phyloP scores from a whole-genome alignment of 805 yeast species.

The Nakazawaea populi region DNA sequence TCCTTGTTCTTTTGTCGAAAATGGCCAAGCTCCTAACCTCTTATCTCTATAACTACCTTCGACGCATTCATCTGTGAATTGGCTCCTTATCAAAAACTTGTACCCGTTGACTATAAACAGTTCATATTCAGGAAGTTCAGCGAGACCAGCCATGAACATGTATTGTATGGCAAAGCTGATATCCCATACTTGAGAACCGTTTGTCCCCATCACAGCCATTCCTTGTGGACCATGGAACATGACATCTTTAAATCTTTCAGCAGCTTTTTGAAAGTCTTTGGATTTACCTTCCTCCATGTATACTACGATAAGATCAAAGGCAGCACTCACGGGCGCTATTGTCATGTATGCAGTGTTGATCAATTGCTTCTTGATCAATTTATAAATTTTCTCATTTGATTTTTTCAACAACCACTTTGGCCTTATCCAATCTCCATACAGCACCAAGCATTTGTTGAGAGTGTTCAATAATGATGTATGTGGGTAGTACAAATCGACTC shows the following conservation, averaged over 20 bases:
- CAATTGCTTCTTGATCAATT: conserved; percentile 66
- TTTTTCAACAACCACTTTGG: conserved; percentile 64
- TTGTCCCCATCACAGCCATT: conserved; percentile 91
- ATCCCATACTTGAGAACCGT: conserved; percentile 98
- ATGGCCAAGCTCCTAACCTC: conserved; percentile 92
- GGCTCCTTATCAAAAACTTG: conserved; percentile 71
- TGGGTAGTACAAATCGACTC: conserved; percentile 91
- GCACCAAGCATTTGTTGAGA: conserved; percentile 52
- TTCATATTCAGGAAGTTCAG: conserved; percentile 59
- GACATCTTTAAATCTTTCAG: conserved; percentile 64
- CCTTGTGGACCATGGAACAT: conserved; percentile 87
- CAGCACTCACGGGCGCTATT: conserved; percentile 92
- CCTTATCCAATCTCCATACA: conserved; percentile 67
- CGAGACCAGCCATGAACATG: conserved; percentile 72
- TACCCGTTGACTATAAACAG: conserved; percentile 61
- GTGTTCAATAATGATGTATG: conserved; percentile 65
- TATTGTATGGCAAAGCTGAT: conserved; percentile 87
- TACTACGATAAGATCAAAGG: conserved; percentile 72
- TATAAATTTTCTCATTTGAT: conserved; percentile 49
- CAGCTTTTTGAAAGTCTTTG: conserved; percentile 45
- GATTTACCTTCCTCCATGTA: conserved; percentile 69
- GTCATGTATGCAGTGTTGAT: conserved; percentile 74
- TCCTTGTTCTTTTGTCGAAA: conserved; percentile 93
- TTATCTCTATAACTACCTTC: conserved; percentile 77
- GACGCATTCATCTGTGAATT: conserved; percentile 75